Base-by-base conservation (phyloP, 768 basidiomycete species). In the Trametopsis cervina region DNA sequence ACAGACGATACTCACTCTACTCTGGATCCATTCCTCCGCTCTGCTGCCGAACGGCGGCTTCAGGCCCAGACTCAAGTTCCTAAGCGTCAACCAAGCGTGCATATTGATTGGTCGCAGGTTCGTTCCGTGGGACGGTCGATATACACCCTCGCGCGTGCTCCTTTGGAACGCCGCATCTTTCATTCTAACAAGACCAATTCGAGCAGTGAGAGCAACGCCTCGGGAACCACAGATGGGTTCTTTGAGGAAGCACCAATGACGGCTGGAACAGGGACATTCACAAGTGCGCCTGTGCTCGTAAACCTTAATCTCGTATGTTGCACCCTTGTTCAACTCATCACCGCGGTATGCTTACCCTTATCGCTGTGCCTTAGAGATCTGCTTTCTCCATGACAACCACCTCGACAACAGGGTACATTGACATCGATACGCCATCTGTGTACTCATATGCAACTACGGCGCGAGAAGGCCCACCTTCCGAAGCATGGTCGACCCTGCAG, bases 341-440 rank as follows among this genome's bases (percentile, higher is more conserved):
- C 37, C 41, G 5, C 17, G 9, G 10, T 9, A 20, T 40, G 21
- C 17, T 13, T 7, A 40, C n/a, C n/a, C 39, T 18, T 13, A 9
- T 40, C 10, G 7, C 6, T 26, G 17, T 9, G 11, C 5, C 23
- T 17, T 35, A 66, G 65, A 61, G 55, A 25, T 66, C 65, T 4
- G 58, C 63, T 4, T 66, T 67, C 48, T 66, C 65, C 23, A 60
- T 66, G 13, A 63, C 66, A 40, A 66, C 66, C n/a, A 65, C 66
- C 3, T 67, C 66, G 22, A 67, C 66, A 6, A 63, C 61, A 15
- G 56, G 57, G 22, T 67, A 66, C 46, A 59, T 67, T 47, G 63
- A 65, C 47, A 60, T 67, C 52, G 57, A 56, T 47, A 43, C 49
- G 29, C 59, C 57, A 4, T 50, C 54, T 9, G 37, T 25, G 9